Evolutionary conservation across 257 asterid genomes (phyloP), one percentile per base, ranked within the genome.

Genomic region (Solanum chmielewskii): DNA sequence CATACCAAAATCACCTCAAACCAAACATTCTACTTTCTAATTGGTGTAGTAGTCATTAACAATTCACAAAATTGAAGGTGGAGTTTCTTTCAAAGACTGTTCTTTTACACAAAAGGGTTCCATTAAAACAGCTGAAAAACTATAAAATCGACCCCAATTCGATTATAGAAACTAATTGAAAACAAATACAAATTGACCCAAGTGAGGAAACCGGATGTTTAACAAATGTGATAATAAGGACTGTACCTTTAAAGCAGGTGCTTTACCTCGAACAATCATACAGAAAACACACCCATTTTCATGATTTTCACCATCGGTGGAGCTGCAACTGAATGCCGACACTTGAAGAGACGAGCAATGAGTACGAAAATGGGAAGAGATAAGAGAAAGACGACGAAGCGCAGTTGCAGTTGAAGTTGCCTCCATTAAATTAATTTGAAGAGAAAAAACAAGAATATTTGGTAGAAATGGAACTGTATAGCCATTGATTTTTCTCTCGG

Each of bases 231-330:
- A 59, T 59, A 59, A 27, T 5, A 68, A 64, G 77, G 83, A 31
- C 41, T 44, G 84, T 47, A 92, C 99, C 98, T 95, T 97, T 15
- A 93, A 83, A 88, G 98, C 94, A 35, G 98, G 96, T 52, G 96
- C 93, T 89, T 94, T 86, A 66, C 94, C 94, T 6, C 90, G 90
- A 90, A 94, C 90, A 92, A 97, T 95, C 92, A 92, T 90, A 90
- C 98, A 97, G 87, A 97, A 97, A 3, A 94, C 91, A 83, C 99
- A 97, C 7, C 21, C 85, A 44, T 42, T 86, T 60, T 87, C 89
- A 33, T 84, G 88, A 21, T 64, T 88, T 44, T 89, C 91, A 21
- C 52, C 52, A 37, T 74, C 14, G 18, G 47, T 64, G 29, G 87
- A 84, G 73, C 89, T 80, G 31, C 91, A 89, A 83, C 93, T 90